Evolutionary conservation across 352 stramenopile genomes (phyloP).

Genomic region (Phytophthora quininea): DNA sequence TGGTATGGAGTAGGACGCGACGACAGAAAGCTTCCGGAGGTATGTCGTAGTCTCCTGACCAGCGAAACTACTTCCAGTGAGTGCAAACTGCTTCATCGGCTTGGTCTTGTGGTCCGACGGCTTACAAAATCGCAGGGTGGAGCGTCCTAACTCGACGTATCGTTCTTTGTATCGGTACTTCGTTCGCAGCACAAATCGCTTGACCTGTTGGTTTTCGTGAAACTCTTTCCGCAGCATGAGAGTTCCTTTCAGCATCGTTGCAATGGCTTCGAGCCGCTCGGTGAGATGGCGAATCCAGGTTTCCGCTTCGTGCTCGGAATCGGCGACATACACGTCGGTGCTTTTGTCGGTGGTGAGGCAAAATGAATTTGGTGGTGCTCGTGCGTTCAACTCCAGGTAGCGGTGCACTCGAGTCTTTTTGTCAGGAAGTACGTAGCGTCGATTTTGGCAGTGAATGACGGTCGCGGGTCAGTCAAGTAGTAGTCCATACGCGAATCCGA

Average conservation of each 20-base stretch:
- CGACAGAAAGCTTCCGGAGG: slow-evolving; percentile 39
- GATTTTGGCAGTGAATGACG: slow-evolving; percentile 65
- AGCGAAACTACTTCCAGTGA: slow-evolving; percentile 60
- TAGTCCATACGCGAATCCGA: slow-evolving; percentile 81
- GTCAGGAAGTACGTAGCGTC: slow-evolving; percentile 59
- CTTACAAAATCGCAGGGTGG: slow-evolving; percentile 63
- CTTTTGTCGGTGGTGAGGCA: slow-evolving; percentile 68
- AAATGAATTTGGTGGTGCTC: slow-evolving; percentile 59
- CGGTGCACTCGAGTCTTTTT: slow-evolving; percentile 48
- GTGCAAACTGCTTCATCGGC: slow-evolving; percentile 74
- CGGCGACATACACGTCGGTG: slow-evolving; percentile 67
- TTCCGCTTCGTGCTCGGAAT: slow-evolving; percentile 49
- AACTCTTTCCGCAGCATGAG: slow-evolving; percentile 68
- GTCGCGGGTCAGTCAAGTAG: slow-evolving; percentile 65
- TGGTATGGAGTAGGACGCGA: slow-evolving; percentile 51
- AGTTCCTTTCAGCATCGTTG: slow-evolving; percentile 53
- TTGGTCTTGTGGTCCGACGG: slow-evolving; percentile 43
- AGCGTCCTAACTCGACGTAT: slow-evolving; percentile 62
- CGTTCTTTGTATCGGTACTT: slow-evolving; percentile 74
- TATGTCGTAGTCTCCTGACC: slow-evolving; percentile 65
- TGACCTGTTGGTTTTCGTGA: slow-evolving; percentile 48
- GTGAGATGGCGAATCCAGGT: slow-evolving; percentile 54
- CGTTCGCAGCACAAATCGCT: slow-evolving; percentile 55
- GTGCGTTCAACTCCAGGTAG: slow-evolving; percentile 71
- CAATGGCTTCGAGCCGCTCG: slow-evolving; percentile 56